Conservation (phyloP, 2,329 filamentous ascomycete species). For the Neonectria faginata region DNA sequence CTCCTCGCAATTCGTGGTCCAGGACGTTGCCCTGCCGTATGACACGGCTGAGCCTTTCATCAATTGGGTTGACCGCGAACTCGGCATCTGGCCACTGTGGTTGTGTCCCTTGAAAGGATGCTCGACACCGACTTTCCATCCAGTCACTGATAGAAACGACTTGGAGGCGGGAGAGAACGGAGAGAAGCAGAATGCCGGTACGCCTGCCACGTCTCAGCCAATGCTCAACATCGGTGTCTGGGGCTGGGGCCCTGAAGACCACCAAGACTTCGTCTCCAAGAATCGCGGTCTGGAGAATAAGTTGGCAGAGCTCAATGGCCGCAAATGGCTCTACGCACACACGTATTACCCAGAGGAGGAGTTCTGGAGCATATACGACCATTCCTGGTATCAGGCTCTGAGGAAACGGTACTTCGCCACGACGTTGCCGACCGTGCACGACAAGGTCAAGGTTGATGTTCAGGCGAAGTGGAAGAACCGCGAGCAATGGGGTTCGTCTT, state of each 20-base stretch:
- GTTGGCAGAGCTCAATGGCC: conserved; percentile 72
- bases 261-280: conserved; percentile 66
- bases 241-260: conserved; percentile 72
- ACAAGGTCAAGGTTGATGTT: conserved; percentile 70
- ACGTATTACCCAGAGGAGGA: conserved; percentile 77
- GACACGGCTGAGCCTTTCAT: conserved; percentile 52
- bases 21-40: conserved; percentile 71
- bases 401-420: conserved; percentile 69
- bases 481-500: not conserved
- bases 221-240: conserved; percentile 76
- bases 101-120: conserved; percentile 42
- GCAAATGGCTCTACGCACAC: conserved; percentile 86
- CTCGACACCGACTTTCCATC: conserved; percentile 42
- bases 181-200: not conserved
- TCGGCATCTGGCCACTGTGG: conserved; percentile 48
- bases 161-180: too few species aligned
- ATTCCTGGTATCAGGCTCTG: conserved; percentile 67
- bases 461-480: conserved; percentile 17
- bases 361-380: conserved; percentile 72
- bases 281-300: conserved; percentile 76
- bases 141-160: not conserved
- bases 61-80: conserved; percentile 43
- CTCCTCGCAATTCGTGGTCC: conserved; percentile 68
- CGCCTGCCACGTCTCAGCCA: conserved; percentile 10
- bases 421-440: conserved; percentile 71